Conservation (phyloP, 768 basidiomycete species). For the Hygrocybe punicea region DNA sequence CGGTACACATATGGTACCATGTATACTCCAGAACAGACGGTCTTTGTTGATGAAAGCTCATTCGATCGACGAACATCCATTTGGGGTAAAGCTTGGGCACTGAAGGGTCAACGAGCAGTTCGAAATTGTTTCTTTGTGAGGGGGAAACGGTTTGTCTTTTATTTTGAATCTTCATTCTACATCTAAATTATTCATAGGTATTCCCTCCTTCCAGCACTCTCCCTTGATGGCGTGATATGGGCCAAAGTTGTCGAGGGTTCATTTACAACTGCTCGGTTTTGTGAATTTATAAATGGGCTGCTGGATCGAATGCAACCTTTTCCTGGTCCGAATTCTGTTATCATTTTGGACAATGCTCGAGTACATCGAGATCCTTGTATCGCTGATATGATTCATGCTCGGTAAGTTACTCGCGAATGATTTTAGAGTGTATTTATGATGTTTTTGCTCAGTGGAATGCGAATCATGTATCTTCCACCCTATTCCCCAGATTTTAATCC, state of each 20-base stretch:
- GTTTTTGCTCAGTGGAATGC: conserved; percentile 4
- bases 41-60: conserved; percentile 37
- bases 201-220: conserved; percentile 36
- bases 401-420: conserved; percentile 18
- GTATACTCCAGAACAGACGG: conserved; percentile 24
- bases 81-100: conserved; percentile 26
- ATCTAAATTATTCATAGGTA: conserved; percentile 16
- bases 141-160: conserved; percentile 20
- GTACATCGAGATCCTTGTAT: conserved; percentile 34
- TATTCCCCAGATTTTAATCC: conserved; percentile 7
- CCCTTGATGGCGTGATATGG: conserved; percentile 34
- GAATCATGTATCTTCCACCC: neutral
- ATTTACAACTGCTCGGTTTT: conserved; percentile 26
- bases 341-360: conserved; percentile 39
- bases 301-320: conserved; percentile 38
- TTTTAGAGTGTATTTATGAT: neutral
- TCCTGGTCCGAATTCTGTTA: conserved; percentile 33
- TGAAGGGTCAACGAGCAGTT: conserved; percentile 17
- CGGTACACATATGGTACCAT: conserved; percentile 4
- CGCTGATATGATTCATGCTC: conserved; percentile 26
- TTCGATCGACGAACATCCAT: conserved; percentile 26
- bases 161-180: neutral
- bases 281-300: conserved; percentile 29
- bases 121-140: conserved; percentile 26
- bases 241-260: conserved; percentile 27